Base-by-base conservation (phyloP, 768 basidiomycete species). In the Suillus tomentosus region DNA sequence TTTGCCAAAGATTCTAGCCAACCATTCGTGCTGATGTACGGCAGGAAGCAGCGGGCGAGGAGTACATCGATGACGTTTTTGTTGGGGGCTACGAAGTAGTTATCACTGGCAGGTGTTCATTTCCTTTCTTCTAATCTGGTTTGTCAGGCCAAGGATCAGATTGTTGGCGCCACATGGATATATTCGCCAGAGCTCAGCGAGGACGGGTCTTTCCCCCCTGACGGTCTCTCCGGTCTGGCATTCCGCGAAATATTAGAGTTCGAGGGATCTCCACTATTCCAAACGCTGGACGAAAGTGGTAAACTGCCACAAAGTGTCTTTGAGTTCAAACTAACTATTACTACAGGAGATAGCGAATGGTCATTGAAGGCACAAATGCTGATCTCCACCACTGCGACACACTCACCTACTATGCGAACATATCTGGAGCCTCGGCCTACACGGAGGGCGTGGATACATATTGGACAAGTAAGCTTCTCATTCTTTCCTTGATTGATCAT, bases 241-340 rank as follows among this genome's bases (percentile, higher is more conserved):
- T 84, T 82, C 74, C 69, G 65, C 15, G 42, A 76, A 36, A 74
- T 83, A 56, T 79, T 81, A 1, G 64, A 55, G 5, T 77, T 78
- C 64, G 42, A 60, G 19, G 67, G 65, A 1, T 66, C 67, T n/a
- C 73, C 81, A 0, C 65, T 81, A 36, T 79, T 84, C 68, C 74
- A 82, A 48, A 79, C 76, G 27, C 76, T 85, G 42, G 75, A 81
- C 50, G 66, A 74, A 27, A 67, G 74, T n/a, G 62, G 76, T 27
- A 27, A 56, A 24, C 58, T 70, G 6, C 58, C 65, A 31, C 19
- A 36, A 31, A 43, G 31, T 3, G 70, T 74, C 63, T 82, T 86
- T 69, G 76, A 79, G 36, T 83, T 87, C 73, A 82, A 80, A 73
- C 70, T 87, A 19, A 73, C 78, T 39, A 64, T 69, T 3, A 61